Evolutionary conservation across 1,284 basidiomycete genomes (phyloP).

Genomic region (Moesziomyces antarcticus): DNA sequence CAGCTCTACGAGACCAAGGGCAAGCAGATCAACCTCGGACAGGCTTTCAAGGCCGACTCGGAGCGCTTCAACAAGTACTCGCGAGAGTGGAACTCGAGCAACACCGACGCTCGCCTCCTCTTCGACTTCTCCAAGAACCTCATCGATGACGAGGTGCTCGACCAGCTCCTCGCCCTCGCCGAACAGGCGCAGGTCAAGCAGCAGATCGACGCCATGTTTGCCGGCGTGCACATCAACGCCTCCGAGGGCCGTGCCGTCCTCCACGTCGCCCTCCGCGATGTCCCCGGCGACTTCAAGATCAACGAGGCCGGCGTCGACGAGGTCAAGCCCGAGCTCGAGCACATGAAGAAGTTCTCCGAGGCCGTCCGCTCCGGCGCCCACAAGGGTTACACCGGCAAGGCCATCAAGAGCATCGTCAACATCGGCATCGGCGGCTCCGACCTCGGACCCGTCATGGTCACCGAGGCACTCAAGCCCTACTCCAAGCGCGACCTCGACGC

Average conservation of each 20-base stretch:
- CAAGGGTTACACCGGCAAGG: slow-evolving; percentile 97
- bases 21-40: slow-evolving; percentile 82
- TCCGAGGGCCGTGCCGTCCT: slow-evolving; percentile 96
- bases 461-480: slow-evolving; percentile 94
- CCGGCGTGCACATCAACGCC: slow-evolving; percentile 96
- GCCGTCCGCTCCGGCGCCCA: slow-evolving; percentile 84
- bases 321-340: slow-evolving; percentile 83
- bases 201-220: slow-evolving; percentile 91
- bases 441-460: slow-evolving; percentile 98
- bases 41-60: slow-evolving; percentile 90
- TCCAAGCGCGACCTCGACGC: slow-evolving; percentile 86
- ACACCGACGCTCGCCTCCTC: slow-evolving; percentile 81
- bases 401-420: slow-evolving; percentile 94
- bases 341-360: slow-evolving; percentile 91
- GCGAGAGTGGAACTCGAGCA: slow-evolving; percentile 75
- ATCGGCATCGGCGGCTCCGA: slow-evolving; percentile 99
- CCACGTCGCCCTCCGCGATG: slow-evolving; percentile 92
- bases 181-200: slow-evolving; percentile 87
- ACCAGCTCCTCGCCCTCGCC: slow-evolving; percentile 79
- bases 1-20: slow-evolving; percentile 81
- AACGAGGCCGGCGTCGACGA: slow-evolving; percentile 83
- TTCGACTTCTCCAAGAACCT: slow-evolving; percentile 98
- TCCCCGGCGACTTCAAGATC: slow-evolving; percentile 75
- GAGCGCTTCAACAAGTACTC: slow-evolving; percentile 87
- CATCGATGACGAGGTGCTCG: slow-evolving; percentile 82